Conservation (phyloP, 2,329 filamentous ascomycete genomes). For the Helicocarpus griseus region DNA sequence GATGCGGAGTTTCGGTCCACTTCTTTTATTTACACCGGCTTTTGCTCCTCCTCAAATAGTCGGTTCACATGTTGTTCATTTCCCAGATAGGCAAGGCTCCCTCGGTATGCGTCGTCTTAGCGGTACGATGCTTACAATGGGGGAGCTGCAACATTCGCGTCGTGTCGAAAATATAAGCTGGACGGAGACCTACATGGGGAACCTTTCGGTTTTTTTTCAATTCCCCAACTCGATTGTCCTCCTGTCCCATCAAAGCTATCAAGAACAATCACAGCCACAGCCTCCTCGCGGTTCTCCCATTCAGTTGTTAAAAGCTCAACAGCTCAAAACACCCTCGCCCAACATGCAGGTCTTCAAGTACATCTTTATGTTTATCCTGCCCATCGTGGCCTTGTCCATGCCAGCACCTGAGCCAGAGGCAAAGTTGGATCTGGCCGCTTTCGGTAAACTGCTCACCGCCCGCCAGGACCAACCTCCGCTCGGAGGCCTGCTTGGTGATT, state of each 20-base stretch:
- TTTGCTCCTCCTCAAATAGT: neutral
- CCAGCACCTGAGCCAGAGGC: neutral
- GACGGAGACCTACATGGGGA: neutral
- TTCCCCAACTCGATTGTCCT: neutral
- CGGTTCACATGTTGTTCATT: conserved; percentile 1
- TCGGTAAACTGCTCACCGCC: neutral
- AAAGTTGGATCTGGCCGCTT: neutral
- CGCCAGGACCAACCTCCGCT: neutral
- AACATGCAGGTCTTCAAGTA: conserved; percentile 1
- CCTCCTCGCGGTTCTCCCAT: neutral
- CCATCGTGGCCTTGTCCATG: neutral
- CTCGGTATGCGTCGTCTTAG: neutral
- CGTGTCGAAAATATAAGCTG: neutral
- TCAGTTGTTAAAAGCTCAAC: neutral
- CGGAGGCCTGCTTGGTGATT: neutral
- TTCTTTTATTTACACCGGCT: neutral
- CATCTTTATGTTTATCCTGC: neutral
- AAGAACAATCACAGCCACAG: neutral
- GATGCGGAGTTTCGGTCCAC: neutral
- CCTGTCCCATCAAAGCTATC: neutral
- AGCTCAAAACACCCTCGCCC: neutral
- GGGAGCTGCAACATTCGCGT: neutral
- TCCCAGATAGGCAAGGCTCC: neutral
- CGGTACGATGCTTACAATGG: too few species aligned
- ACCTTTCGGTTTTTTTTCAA: neutral